phyloP scores from a whole-genome alignment of 345 rosid species.

The Brassica incana region DNA sequence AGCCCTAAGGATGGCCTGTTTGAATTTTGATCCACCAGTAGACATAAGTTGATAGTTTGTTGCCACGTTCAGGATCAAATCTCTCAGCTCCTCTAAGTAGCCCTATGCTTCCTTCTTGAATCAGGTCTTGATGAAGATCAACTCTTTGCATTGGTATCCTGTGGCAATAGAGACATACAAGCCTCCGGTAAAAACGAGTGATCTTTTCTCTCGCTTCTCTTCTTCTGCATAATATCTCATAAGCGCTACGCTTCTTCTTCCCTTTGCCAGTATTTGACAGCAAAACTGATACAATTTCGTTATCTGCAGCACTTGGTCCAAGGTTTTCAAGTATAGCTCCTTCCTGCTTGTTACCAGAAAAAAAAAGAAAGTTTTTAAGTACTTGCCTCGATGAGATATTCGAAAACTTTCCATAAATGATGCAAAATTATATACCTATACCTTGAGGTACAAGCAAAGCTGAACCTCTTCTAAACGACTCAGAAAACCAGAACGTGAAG shows the following conservation, averaged over 20 bases:
- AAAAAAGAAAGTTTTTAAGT: neutral
- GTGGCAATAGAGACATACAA: conserved; percentile 54
- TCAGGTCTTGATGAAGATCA: conserved; percentile 53
- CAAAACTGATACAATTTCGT: conserved; percentile 38
- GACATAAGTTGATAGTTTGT: conserved; percentile 60
- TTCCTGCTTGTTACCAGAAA: conserved; percentile 37
- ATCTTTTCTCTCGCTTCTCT: conserved; percentile 53
- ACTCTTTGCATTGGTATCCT: conserved; percentile 55
- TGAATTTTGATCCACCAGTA: conserved; percentile 59
- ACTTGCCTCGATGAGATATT: neutral
- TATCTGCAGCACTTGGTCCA: conserved; percentile 39
- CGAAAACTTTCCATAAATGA: conserved; percentile 4
- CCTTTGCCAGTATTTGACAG: conserved; percentile 37
- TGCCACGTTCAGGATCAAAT: conserved; percentile 56
- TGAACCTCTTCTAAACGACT: conserved; percentile 54
- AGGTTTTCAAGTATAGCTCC: conserved; percentile 50
- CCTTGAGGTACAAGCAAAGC: conserved; percentile 52
- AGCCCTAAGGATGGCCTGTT: conserved; percentile 53
- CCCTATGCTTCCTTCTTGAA: conserved; percentile 67
- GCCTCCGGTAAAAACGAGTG: conserved; percentile 46
- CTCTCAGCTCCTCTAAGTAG: conserved; percentile 58
- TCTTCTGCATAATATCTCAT: conserved; percentile 45
- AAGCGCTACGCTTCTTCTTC: conserved; percentile 34
- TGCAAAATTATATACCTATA: conserved; percentile 1
- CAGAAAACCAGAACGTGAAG: conserved; percentile 39